These are phyloP conservation scores for Coemansia sp. DNA, from an alignment of 192 early-diverging fungal species.

Conservation along the genomic window DNA sequence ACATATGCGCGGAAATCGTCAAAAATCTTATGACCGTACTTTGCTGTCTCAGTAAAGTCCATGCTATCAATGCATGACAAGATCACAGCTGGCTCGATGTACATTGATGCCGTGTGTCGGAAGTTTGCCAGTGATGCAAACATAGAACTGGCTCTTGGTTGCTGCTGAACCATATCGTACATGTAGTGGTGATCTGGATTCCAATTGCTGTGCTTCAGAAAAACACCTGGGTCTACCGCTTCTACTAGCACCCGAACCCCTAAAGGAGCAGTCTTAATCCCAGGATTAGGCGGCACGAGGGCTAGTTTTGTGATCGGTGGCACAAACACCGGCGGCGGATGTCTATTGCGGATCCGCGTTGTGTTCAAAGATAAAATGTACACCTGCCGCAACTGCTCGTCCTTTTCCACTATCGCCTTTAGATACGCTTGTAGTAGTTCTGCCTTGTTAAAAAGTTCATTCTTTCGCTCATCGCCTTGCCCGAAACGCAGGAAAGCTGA, in stretches of 20 bases:
- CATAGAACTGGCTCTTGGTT: slow-evolving; percentile 10
- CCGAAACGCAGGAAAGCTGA: slow-evolving; percentile 30
- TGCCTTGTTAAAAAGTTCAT: slow-evolving; percentile 38
- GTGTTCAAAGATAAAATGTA: slow-evolving; percentile 18
- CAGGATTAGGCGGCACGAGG: slow-evolving; percentile 10
- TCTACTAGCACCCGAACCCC: slow-evolving; percentile 31
- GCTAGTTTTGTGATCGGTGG: slow-evolving; percentile 14
- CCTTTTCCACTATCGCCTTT: slow-evolving; percentile 42
- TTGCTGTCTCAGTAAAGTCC: slow-evolving; percentile 41
- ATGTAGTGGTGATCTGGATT: slow-evolving; percentile 35
- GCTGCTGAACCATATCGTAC: slow-evolving; percentile 33
- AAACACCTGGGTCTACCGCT: slow-evolving; percentile 37
- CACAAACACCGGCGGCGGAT: slow-evolving; percentile 31
- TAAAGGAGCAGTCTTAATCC: slow-evolving; percentile 18
- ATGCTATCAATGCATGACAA: slow-evolving; percentile 42
- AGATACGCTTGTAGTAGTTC: slow-evolving; percentile 38
- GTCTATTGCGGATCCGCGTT: background rate
- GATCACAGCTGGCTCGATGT: slow-evolving; percentile 45
- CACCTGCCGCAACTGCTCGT: slow-evolving; percentile 43
- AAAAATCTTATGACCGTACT: slow-evolving; percentile 34
- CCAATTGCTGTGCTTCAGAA: slow-evolving; percentile 34
- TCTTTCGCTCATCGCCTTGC: slow-evolving; percentile 19
- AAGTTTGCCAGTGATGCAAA: slow-evolving; percentile 30
- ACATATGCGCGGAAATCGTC: slow-evolving; percentile 48
- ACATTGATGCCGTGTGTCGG: slow-evolving; percentile 43